Evolutionary conservation across 148 eudicot genomes (phyloP).

Genomic region (Beta vulgaris): DNA sequence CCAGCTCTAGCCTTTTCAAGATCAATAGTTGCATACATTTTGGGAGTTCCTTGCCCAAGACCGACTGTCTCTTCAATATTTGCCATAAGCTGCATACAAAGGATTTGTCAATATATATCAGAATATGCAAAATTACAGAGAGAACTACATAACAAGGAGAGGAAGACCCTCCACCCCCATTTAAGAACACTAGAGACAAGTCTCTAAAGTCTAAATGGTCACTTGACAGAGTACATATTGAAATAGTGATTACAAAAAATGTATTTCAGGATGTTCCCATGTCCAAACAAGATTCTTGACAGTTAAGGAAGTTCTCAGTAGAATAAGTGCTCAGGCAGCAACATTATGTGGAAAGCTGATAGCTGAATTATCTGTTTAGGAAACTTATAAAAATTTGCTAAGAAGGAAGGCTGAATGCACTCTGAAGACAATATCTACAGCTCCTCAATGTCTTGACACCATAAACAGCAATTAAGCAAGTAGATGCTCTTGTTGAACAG

Average conservation of each 20-base stretch:
- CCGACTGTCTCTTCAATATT: conserved; percentile 64
- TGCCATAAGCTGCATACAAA: conserved; percentile 48
- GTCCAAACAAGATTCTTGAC: not conserved
- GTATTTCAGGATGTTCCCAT: not conserved
- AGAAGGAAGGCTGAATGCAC: not conserved
- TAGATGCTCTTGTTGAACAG: not conserved
- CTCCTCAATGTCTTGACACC: not conserved
- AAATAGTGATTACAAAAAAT: not conserved
- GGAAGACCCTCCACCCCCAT: not conserved
- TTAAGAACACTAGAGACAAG: not conserved
- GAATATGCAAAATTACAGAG: not conserved
- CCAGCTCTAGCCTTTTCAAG: conserved; percentile 77
- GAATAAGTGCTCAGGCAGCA: not conserved
- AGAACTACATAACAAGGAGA: not conserved
- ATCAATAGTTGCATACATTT: conserved; percentile 69
- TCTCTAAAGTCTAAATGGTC: not conserved
- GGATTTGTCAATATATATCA: not conserved
- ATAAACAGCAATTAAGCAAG: not conserved
- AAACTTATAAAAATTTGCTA: not conserved
- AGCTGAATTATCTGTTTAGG: not conserved
- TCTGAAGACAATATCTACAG: not conserved
- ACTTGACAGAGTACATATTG: not conserved
- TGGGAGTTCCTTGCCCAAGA: conserved; percentile 63
- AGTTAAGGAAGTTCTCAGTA: not conserved
- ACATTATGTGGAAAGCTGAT: not conserved